Evolutionary conservation across 1,284 basidiomycete genomes (phyloP).

Genomic region (Rhodotorula sp.): DNA sequence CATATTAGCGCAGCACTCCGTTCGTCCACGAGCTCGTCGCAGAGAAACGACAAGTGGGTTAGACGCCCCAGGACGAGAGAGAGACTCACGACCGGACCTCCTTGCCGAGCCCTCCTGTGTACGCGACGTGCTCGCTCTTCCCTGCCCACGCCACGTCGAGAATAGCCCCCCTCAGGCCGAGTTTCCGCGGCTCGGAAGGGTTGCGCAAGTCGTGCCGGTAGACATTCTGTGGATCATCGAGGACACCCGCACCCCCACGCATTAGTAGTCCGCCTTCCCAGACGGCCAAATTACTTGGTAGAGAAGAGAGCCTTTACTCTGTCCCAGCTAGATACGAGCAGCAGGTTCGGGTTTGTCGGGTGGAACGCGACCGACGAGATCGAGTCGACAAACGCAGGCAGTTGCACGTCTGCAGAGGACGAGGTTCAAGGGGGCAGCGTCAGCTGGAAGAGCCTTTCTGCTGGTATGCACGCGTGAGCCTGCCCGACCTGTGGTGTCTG

Average conservation of each 20-base stretch:
- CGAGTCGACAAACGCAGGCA: conserved; percentile 73
- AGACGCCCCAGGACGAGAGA: background rate
- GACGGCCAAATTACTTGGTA: background rate
- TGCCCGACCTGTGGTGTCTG: background rate
- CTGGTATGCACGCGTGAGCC: background rate
- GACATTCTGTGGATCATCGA: conserved; percentile 44
- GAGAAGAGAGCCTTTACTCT: conserved; percentile 57
- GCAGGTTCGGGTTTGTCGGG: conserved; percentile 68
- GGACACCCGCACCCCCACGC: no score
- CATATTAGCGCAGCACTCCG: no score
- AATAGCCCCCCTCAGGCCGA: conserved; percentile 49
- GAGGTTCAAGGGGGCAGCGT: background rate
- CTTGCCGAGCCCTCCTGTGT: conserved; percentile 52
- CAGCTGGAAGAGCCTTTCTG: no score
- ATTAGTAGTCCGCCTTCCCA: background rate
- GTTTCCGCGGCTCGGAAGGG: conserved; percentile 48
- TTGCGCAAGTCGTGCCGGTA: conserved; percentile 48
- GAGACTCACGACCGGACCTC: conserved; percentile 55
- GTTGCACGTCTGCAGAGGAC: conserved; percentile 31
- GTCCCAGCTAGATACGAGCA: conserved; percentile 84
- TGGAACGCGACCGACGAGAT: conserved; percentile 77
- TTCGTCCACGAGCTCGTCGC: no score
- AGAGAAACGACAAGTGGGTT: background rate
- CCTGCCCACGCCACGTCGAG: conserved; percentile 49
- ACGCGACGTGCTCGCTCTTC: conserved; percentile 41